Evolutionary conservation across 495 filamentous ascomycete species (phyloP).

Genomic region (Lasiosphaeris hirsuta): DNA sequence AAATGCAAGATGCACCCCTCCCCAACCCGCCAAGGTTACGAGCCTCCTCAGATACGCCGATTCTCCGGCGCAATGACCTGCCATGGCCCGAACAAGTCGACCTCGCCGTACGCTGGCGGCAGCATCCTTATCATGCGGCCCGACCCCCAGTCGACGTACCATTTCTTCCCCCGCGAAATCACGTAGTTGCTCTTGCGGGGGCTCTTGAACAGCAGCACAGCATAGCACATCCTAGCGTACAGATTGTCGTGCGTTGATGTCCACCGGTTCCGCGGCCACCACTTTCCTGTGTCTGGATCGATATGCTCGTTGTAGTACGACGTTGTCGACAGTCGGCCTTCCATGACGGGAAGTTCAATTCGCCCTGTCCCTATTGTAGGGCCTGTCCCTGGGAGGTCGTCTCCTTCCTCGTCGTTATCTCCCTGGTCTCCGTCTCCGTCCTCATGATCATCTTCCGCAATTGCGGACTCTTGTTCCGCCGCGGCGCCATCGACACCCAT

Average conservation of each 20-base stretch:
- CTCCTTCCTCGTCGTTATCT: conserved; percentile 11
- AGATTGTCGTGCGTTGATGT: conserved; percentile 49
- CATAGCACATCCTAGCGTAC: conserved; percentile 53
- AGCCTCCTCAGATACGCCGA: conserved; percentile 22
- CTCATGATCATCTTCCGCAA: conserved; percentile 12
- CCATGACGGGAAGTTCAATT: conserved; percentile 24
- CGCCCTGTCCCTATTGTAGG: conserved; percentile 7
- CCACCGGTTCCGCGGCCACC: conserved; percentile 45
- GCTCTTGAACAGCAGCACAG: conserved; percentile 42
- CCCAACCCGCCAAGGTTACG: neutral
- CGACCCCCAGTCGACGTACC: conserved; percentile 48
- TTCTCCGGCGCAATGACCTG: conserved; percentile 36
- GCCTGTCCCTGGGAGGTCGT: neutral
- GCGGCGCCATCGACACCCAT: neutral
- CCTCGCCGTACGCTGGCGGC: conserved; percentile 40
- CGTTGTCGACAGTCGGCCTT: conserved; percentile 27
- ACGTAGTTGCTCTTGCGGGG: conserved; percentile 47
- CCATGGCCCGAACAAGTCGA: conserved; percentile 35
- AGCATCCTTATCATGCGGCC: conserved; percentile 40
- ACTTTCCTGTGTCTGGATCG: conserved; percentile 45
- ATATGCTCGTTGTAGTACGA: conserved; percentile 34
- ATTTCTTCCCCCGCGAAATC: conserved; percentile 43
- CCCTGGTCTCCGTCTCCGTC: conserved; percentile 14
- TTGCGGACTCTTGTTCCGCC: neutral
- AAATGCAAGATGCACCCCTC: neutral